Percentiles rank a stretch among this genome's conserved stretches.
Conservation (phyloP, 2,329 filamentous ascomycete species). For the Fusarium algeriense region DNA sequence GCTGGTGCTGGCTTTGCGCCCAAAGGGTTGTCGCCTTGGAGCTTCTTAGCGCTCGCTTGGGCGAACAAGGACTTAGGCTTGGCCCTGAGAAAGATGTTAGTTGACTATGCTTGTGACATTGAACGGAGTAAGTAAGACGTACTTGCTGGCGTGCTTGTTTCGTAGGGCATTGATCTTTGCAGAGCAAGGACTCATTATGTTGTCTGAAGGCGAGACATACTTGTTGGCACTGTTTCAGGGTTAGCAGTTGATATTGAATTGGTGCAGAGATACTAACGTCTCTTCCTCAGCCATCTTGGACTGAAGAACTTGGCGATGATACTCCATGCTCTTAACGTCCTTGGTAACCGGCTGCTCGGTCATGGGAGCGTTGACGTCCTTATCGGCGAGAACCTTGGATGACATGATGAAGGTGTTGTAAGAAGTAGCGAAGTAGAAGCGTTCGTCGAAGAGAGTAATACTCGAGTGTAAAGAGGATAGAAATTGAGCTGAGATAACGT, state of each 20-base stretch:
- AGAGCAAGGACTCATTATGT: slow-evolving; percentile 88
- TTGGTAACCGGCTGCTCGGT: slow-evolving; percentile 53
- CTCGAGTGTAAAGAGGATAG: neutral
- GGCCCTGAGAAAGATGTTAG: slow-evolving; percentile 58
- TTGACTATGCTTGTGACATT: neutral
- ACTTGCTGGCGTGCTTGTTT: slow-evolving; percentile 85
- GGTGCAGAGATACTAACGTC: slow-evolving; percentile 61
- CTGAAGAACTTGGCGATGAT: slow-evolving; percentile 80
- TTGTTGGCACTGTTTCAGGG: slow-evolving; percentile 56
- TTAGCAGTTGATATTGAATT: slow-evolving; percentile 13
- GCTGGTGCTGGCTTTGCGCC: slow-evolving; percentile 53
- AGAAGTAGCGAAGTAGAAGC: slow-evolving; percentile 1
- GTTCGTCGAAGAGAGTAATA: neutral
- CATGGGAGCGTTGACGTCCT: slow-evolving; percentile 73
- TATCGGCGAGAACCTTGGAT: slow-evolving; percentile 70
- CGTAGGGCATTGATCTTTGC: slow-evolving; percentile 85
- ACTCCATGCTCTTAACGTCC: slow-evolving; percentile 77
- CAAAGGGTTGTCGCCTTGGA: slow-evolving; percentile 61
- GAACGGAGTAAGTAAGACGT: slow-evolving; percentile 51
- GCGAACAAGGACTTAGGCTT: slow-evolving; percentile 78
- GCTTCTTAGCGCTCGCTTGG: slow-evolving; percentile 73
- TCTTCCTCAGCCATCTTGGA: slow-evolving; percentile 74
- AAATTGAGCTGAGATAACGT: neutral
- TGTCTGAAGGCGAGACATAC: slow-evolving; percentile 88
- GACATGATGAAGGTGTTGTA: slow-evolving; percentile 60